Evolutionary conservation across 2,329 filamentous ascomycete genomes (phyloP).

Genomic region (Neodidymelliopsis sp.): DNA sequence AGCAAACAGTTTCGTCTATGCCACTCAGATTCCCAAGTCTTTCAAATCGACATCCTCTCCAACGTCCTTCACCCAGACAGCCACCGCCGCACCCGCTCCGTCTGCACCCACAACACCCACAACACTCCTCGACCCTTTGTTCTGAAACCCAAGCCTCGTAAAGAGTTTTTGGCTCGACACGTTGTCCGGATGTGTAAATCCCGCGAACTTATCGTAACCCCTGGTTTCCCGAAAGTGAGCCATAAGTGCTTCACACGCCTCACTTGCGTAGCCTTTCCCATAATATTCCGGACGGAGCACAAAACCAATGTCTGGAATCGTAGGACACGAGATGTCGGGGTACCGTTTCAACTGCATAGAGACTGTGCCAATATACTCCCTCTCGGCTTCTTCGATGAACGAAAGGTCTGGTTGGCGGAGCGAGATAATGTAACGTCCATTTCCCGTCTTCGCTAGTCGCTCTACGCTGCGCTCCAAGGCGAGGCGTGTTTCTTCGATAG

Average conservation of each 20-base stretch:
- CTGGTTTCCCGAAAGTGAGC: slow-evolving; percentile 15
- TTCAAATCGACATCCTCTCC: not conserved
- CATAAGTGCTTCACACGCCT: slow-evolving; percentile 24
- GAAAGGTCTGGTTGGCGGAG: slow-evolving; percentile 7
- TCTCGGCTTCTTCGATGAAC: not conserved
- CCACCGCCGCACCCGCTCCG: not conserved
- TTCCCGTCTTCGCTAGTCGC: slow-evolving; percentile 33
- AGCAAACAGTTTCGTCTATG: too few species aligned
- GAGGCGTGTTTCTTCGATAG: slow-evolving; percentile 21
- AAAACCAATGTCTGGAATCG: slow-evolving; percentile 35
- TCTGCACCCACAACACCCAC: slow-evolving; percentile 11
- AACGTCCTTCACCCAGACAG: slow-evolving; percentile 22
- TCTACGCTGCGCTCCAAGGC: slow-evolving; percentile 15
- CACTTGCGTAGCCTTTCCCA: slow-evolving; percentile 32
- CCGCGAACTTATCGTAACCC: slow-evolving; percentile 20
- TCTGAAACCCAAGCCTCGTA: slow-evolving; percentile 28
- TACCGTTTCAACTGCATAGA: slow-evolving; percentile 34
- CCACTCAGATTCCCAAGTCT: slow-evolving; percentile 11
- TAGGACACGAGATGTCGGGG: slow-evolving; percentile 20
- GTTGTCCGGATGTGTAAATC: slow-evolving; percentile 27
- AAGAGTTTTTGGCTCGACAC: slow-evolving; percentile 28
- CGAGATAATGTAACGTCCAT: slow-evolving; percentile 38
- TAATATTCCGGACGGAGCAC: slow-evolving; percentile 15
- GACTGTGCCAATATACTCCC: slow-evolving; percentile 25
- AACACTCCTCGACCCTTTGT: slow-evolving; percentile 20